phyloP scores from a whole-genome alignment of 2,329 filamentous ascomycete genomes.

The Ambrosiella beaveri region DNA sequence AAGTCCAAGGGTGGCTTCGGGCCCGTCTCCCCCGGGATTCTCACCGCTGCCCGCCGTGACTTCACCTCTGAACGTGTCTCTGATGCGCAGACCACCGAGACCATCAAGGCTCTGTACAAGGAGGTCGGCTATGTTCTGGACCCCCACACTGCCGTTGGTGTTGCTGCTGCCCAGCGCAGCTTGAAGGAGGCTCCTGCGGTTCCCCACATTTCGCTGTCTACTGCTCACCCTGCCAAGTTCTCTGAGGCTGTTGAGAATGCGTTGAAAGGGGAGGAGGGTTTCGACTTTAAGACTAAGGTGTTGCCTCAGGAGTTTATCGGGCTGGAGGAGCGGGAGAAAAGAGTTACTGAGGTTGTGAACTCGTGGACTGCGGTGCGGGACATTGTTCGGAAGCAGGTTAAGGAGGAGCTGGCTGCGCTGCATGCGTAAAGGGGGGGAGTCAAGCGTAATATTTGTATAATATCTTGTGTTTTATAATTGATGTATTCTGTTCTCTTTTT shows the following conservation, averaged over 20 bases:
- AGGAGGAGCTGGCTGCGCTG: slow-evolving; percentile 33
- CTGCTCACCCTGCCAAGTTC: slow-evolving; percentile 94
- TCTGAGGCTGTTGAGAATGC: slow-evolving; percentile 67
- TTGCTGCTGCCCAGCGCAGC: slow-evolving; percentile 58
- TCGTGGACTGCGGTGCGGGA: slow-evolving; percentile 60
- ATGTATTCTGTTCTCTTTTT: not conserved
- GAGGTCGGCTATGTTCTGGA: slow-evolving; percentile 66
- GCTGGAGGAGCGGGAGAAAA: slow-evolving; percentile 56
- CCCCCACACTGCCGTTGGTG: slow-evolving; percentile 78
- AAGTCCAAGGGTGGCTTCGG: slow-evolving; percentile 69
- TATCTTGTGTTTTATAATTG: not conserved
- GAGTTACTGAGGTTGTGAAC: slow-evolving; percentile 51
- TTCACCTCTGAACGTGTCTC: slow-evolving; percentile 68
- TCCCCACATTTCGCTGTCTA: slow-evolving; percentile 71
- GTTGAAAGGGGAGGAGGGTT: slow-evolving; percentile 51
- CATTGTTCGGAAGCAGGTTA: slow-evolving; percentile 59
- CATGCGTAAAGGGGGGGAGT: not conserved
- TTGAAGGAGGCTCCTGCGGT: slow-evolving; percentile 34
- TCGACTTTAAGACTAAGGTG: slow-evolving; percentile 57
- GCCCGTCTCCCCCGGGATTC: slow-evolving; percentile 55
- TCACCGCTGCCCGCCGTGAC: slow-evolving; percentile 50
- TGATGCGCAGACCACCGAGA: slow-evolving; percentile 49
- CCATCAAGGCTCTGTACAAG: slow-evolving; percentile 39
- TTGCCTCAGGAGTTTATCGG: slow-evolving; percentile 69
- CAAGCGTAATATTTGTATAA: not conserved